Evolutionary conservation across 257 asterid genomes (phyloP).

Genomic region (Jasminum sambac): DNA sequence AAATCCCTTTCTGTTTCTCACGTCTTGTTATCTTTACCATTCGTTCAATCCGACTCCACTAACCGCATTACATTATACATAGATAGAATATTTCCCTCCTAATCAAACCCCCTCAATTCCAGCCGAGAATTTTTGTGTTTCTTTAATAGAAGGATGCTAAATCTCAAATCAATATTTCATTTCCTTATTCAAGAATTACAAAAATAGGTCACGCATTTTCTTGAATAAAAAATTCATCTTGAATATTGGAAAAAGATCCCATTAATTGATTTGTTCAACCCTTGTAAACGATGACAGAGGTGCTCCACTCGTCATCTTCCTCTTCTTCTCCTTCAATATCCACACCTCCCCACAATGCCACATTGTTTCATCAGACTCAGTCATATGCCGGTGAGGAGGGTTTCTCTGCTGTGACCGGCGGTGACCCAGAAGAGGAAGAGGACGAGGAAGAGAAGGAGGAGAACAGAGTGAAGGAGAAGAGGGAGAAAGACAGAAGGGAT

Average conservation of each 20-base stretch:
- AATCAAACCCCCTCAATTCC: constrained; percentile 28
- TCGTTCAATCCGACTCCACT: constrained; percentile 55
- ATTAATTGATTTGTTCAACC: constrained; percentile 44
- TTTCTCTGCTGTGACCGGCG: constrained; percentile 31
- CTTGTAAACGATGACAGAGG: constrained; percentile 76
- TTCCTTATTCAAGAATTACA: constrained; percentile 27
- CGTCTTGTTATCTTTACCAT: constrained; percentile 58
- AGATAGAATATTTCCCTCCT: constrained; percentile 31
- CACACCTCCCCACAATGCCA: constrained; percentile 69
- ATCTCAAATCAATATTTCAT: constrained; percentile 19
- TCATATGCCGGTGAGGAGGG: constrained; percentile 42
- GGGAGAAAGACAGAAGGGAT: constrained; percentile 64
- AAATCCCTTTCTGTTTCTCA: constrained; percentile 65
- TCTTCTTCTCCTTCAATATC: constrained; percentile 79
- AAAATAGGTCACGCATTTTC: constrained; percentile 28
- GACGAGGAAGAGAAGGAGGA: constrained; percentile 58
- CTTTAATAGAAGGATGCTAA: constrained; percentile 13
- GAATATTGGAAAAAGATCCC: constrained; percentile 25
- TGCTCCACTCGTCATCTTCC: constrained; percentile 84
- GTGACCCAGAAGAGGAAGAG: constrained; percentile 34
- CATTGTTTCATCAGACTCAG: constrained; percentile 58
- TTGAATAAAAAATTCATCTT: constrained; percentile 31
- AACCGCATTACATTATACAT: constrained; percentile 23
- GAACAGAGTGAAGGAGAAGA: constrained; percentile 49
- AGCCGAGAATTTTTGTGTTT: constrained; percentile 13